Evolutionary conservation across 2,329 filamentous ascomycete genomes (phyloP), one percentile per base, ranked within the genome.

Genomic region (Talaromyces sp.): DNA sequence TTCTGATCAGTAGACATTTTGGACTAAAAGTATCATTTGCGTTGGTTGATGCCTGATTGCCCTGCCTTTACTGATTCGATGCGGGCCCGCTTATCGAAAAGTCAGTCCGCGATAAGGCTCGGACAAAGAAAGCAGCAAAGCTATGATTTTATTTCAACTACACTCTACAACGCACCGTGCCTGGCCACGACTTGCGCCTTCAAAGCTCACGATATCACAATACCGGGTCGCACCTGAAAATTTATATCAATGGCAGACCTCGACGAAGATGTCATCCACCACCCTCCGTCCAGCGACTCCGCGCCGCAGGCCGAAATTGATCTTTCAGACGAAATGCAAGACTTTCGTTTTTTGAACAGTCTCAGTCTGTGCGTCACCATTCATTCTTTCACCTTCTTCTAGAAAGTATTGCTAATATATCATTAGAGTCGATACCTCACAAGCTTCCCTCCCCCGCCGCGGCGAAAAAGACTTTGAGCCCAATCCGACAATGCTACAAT

Each of bases 391-490:
- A 6, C 62, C 39, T 47, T 39, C 39, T 17, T 61, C 19, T 35
- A 49, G 57, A 25, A 47, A 35, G 15, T 5, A 37, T 33, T 31
- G 52, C 83, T 50, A 84, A 84, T 9, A 77, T 43, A 54, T 17
- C 13, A 10, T 11, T 63, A 79, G 77, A 37, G 69, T 77, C 57
- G 76, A 78, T 45, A 67, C 71, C 31, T 70, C 72, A 33, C 71
- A 77, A 65, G 68, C 75, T 17, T 70, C 87, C 70, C 85, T 93
- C 11, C 92, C 96, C 41, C 93, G 94, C 69, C 92, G 93, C 68
- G 95, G 95, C 67, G 93, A 96, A 76, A 99, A 99, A 78, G 95
- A 99, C 80, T 99, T 97, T 76, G 95, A 98, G 79, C 89, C 91
- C 33, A 93, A 98, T 78, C 91, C 91, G 57, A 98, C 95, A 2